Evolutionary conservation across 495 filamentous ascomycete genomes (phyloP), one percentile per base, ranked within the genome.

Genomic region (Penicillium atrosanguineum): DNA sequence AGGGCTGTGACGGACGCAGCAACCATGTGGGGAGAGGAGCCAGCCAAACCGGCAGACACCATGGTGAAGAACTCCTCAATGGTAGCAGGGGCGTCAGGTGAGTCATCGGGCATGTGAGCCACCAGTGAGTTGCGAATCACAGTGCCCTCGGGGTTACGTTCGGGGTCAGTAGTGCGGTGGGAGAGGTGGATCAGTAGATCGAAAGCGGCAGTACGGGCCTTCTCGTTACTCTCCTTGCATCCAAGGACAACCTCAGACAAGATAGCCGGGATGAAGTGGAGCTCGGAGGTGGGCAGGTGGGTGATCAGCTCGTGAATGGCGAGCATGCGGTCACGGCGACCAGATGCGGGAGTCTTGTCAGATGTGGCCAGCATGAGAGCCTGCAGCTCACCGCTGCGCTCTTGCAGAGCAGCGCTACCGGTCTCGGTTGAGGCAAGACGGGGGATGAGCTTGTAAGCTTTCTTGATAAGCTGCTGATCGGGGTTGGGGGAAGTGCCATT

Each of bases 31-130:
- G 94, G 91, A 16, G 90, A 89, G 53, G 79, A 84, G 39, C 91
- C 93, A 1, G 93, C 94, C 28, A 98, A 83, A 68, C 95, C 94
- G 19, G 94, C 95, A 44, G 89, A 92, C 29, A 98, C 86, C 93
- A 98, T 98, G 38, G 91, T 96, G 79, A 97, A 89, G 70, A 95
- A 97, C 67, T 97, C 94, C 60, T 97, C 92, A 25, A 97, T 78
- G 14, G 79, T 87, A 7, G 93, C 92, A 14, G 79, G 65, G 3
- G 85, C 90, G 48, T 81, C 72, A n/a, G 90, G 87, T 2, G 91
- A 85, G 65, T 93, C 80, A 31, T 83, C 72, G 5, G 87, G 79
- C 89, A 97, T 93, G 65, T 92, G 82, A 0, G 89, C 79, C 5
- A 97, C 89, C 60, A 90, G 87, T 47, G 84, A 86, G 67, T 93